These are phyloP conservation scores for Verticillium tricorpus DNA, from an alignment of 2,329 filamentous ascomycete species.

Conservation along the genomic window DNA sequence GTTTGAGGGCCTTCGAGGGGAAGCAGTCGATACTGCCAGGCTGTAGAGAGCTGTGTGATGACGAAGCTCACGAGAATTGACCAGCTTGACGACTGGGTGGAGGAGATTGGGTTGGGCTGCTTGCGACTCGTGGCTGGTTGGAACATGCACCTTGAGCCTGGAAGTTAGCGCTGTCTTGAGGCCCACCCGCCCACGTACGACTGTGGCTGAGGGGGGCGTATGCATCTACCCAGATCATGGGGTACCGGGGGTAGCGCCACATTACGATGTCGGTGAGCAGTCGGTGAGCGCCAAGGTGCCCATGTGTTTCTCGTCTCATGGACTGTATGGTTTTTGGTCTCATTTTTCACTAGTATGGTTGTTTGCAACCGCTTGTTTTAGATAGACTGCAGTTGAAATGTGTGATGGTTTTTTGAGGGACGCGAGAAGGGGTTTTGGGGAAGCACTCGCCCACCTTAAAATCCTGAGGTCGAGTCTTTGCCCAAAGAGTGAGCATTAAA, in stretches of 20 bases:
- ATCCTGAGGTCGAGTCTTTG: no score
- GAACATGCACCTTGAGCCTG: background rate
- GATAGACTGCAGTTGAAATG: no score
- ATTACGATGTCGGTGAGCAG: background rate
- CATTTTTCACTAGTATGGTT: no score
- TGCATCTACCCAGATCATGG: background rate
- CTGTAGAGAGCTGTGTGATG: slow-evolving; percentile 10
- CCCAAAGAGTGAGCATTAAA: no score
- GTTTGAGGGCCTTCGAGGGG: background rate
- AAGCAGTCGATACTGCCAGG: slow-evolving; percentile 5
- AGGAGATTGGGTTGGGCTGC: slow-evolving; percentile 7
- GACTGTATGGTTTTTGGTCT: no score
- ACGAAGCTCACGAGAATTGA: slow-evolving; percentile 15
- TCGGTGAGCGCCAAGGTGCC: background rate
- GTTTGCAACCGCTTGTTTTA: no score
- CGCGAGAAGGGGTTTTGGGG: no score
- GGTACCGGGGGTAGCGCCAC: background rate
- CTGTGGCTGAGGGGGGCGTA: background rate
- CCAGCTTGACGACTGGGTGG: slow-evolving; percentile 10
- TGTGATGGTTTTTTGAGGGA: no score
- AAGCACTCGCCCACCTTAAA: no score
- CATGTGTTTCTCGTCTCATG: no score
- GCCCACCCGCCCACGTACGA: background rate
- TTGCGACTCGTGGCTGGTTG: background rate
- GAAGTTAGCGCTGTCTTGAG: background rate